Conservation (phyloP, 176 grass and related monocot genomes). For the Oryza officinalis region DNA sequence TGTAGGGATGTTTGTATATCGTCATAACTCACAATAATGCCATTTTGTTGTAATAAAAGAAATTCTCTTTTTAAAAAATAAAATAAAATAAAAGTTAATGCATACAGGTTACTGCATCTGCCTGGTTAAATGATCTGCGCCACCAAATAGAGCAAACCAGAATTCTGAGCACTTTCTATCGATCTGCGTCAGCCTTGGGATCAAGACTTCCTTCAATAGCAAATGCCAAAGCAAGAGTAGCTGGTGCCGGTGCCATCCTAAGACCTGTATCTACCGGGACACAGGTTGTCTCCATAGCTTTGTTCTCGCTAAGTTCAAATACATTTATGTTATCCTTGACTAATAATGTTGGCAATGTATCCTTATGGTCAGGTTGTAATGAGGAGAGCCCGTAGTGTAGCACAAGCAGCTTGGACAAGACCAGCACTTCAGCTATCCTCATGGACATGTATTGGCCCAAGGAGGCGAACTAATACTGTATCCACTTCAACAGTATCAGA, state of each 20-base stretch:
- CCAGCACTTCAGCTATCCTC: conserved; percentile 81
- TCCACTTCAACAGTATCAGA: conserved; percentile 55
- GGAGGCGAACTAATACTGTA: conserved; percentile 57
- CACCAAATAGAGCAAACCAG: conserved; percentile 95
- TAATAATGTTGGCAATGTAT: conserved; percentile 11
- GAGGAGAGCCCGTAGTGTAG: conserved; percentile 81
- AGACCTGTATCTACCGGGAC: conserved; percentile 89
- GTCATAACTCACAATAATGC: not conserved
- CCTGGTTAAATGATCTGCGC: conserved; percentile 92
- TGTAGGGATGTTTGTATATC: not conserved
- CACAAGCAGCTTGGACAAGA: conserved; percentile 82
- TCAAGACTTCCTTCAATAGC: conserved; percentile 94
- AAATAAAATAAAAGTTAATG: conserved; percentile 27
- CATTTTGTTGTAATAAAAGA: not conserved
- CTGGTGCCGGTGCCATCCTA: conserved; percentile 89
- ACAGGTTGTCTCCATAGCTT: conserved; percentile 58
- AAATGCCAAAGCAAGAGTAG: conserved; percentile 92
- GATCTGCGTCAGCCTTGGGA: conserved; percentile 90
- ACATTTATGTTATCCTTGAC: not conserved
- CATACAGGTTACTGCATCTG: conserved; percentile 87
- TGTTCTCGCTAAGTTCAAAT: conserved; percentile 5
- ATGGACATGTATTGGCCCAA: conserved; percentile 87
- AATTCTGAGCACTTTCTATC: conserved; percentile 93
- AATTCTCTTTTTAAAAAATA: not conserved
- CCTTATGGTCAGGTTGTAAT: conserved; percentile 73